Evolutionary conservation across 2,329 filamentous ascomycete genomes (phyloP).

Genomic region (Elsinoe arachidis): DNA sequence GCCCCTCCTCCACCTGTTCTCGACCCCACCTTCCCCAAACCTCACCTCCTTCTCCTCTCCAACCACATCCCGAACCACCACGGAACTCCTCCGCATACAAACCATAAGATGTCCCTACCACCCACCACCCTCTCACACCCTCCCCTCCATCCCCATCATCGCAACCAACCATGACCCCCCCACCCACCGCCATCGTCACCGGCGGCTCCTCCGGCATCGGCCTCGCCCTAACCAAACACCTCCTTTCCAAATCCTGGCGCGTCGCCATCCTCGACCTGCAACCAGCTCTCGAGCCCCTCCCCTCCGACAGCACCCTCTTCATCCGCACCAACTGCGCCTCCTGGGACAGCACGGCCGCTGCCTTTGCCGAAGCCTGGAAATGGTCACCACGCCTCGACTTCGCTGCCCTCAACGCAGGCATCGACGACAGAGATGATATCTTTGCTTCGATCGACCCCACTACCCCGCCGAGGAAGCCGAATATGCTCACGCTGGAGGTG

Average conservation of each 20-base stretch:
- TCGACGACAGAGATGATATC: constrained; percentile 30
- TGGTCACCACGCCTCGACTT: constrained; percentile 25
- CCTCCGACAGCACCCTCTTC: constrained; percentile 25
- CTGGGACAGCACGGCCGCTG: constrained; percentile 21
- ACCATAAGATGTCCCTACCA: neutral
- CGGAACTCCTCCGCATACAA: neutral
- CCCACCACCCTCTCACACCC: neutral
- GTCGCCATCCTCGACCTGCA: constrained; percentile 41
- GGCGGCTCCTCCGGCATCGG: constrained; percentile 39
- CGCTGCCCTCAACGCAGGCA: constrained; percentile 27
- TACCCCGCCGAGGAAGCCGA: constrained; percentile 25
- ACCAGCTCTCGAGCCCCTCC: constrained; percentile 23
- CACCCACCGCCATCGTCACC: constrained; percentile 36
- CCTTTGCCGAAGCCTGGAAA: constrained; percentile 22
- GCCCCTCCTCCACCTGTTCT: neutral
- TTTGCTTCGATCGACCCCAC: constrained; percentile 21
- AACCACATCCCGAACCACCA: neutral
- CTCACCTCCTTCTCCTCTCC: neutral
- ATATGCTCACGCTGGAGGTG: constrained; percentile 28
- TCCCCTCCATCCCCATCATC: neutral
- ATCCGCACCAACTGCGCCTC: constrained; percentile 28
- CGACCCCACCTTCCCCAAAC: neutral
- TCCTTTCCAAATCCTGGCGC: constrained; percentile 31
- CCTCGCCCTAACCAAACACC: constrained; percentile 35
- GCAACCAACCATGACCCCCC: constrained; percentile 23